Evolutionary conservation across 2,329 filamentous ascomycete species (phyloP), one percentile per base, ranked within the genome.

Genomic region (Colletotrichum orbiculare): DNA sequence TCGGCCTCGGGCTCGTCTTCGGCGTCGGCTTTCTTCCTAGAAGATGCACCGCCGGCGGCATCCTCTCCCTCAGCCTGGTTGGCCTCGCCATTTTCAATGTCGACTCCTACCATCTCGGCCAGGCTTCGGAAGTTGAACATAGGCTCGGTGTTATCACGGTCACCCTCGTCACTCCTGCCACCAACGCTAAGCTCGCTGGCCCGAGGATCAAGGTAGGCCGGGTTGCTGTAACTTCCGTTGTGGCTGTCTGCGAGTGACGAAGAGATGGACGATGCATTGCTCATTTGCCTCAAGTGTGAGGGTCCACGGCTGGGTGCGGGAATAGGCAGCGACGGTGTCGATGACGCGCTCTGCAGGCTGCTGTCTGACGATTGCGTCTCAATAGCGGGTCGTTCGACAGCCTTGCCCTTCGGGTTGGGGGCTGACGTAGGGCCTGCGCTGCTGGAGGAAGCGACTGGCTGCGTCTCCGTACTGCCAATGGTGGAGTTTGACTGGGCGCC

Each of bases 41-140:
- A 60, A 50, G 46, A 60, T 3, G 54, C 35, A 7, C 57, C 52
- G 2, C 69, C 74, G 0, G 64, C 70, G 69, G 48, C 73, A 60
- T 48, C 74, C 59, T 54, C 72, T 6, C 39, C 71, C 63, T 75
- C 68, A 58, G 67, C 48, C 60, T 73, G 73, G 1, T 77, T 75
- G 0, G 81, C 82, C 43, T 83, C 75, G 47, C 79, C 75, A 2
- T 81, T 80, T 55, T 87, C 85, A 39, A 88, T 78, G 50, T 86
- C 82, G 8, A 87, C 88, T 0, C 90, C 92, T 37, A 97, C 92
- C 75, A 96, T 92, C 67, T 93, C 92, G 2, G 93, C 92, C 25
- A 98, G 80, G 70, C 93, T 97, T 60, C 89, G 85, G 74, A 97
- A 97, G 76, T 97, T 97, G 78, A 97, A 96, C 86, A 97, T 88